These are phyloP conservation scores for Cajanus cajan DNA, from an alignment of 306 rosid species.

Conservation along the genomic window DNA sequence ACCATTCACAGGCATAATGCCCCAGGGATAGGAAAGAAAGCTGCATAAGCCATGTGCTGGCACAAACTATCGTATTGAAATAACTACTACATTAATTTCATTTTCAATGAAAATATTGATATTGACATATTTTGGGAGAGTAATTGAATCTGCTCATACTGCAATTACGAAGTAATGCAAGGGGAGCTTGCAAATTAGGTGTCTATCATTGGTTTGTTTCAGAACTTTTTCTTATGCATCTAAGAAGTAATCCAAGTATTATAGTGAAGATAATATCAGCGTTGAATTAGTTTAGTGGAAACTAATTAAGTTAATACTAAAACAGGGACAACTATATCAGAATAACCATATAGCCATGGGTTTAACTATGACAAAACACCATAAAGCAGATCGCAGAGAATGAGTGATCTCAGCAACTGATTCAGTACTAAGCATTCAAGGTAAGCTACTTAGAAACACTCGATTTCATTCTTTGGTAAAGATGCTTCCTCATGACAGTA, in stretches of 20 bases:
- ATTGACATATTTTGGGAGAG: background rate
- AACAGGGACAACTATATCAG: background rate
- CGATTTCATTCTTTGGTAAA: background rate
- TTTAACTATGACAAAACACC: background rate
- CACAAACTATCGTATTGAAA: background rate
- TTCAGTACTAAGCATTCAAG: background rate
- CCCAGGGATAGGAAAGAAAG: background rate
- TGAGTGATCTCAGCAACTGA: background rate
- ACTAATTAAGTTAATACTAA: background rate
- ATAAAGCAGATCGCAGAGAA: background rate
- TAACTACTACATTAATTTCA: background rate
- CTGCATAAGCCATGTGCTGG: background rate
- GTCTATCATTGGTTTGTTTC: background rate
- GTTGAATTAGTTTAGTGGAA: background rate
- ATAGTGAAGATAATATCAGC: background rate
- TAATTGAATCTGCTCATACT: background rate
- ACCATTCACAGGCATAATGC: background rate
- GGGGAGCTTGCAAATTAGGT: background rate
- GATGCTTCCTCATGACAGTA: background rate
- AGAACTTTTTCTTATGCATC: slow-evolving; percentile 1
- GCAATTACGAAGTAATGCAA: background rate
- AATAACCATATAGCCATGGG: background rate
- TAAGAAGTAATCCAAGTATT: background rate
- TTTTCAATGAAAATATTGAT: background rate
- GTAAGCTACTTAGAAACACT: slow-evolving; percentile 10